Evolutionary conservation across 176 grass and related monocot species (phyloP).

Genomic region (Stipa capillata): DNA sequence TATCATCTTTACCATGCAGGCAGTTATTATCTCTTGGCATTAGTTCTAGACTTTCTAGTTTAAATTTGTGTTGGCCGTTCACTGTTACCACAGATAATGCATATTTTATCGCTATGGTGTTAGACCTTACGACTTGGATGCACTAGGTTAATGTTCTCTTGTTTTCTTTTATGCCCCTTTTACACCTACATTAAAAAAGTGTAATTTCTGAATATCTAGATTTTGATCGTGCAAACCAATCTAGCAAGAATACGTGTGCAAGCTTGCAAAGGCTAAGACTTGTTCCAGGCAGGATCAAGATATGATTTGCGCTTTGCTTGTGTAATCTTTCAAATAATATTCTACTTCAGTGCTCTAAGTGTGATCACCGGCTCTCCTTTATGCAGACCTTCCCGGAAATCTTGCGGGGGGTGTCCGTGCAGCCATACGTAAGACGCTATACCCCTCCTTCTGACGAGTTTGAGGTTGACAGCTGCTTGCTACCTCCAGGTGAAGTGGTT

Average conservation of each 20-base stretch:
- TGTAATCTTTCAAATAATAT: neutral
- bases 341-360: neutral
- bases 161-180: neutral
- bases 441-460: slow-evolving; percentile 87
- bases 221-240: neutral
- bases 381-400: slow-evolving; percentile 71
- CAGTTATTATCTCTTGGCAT: neutral
- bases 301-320: neutral
- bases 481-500: slow-evolving; percentile 33
- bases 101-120: neutral
- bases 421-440: slow-evolving; percentile 51
- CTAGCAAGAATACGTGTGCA: neutral
- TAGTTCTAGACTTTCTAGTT: neutral
- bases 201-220: neutral
- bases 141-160: neutral
- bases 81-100: neutral
- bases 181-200: neutral
- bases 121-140: neutral
- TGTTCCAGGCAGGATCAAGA: neutral
- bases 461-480: slow-evolving; percentile 55
- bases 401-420: slow-evolving; percentile 38
- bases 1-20: neutral
- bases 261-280: neutral
- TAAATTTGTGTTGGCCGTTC: neutral
- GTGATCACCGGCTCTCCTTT: neutral